Conservation (phyloP, 441 rosid genomes). For the Capsella rubella region DNA sequence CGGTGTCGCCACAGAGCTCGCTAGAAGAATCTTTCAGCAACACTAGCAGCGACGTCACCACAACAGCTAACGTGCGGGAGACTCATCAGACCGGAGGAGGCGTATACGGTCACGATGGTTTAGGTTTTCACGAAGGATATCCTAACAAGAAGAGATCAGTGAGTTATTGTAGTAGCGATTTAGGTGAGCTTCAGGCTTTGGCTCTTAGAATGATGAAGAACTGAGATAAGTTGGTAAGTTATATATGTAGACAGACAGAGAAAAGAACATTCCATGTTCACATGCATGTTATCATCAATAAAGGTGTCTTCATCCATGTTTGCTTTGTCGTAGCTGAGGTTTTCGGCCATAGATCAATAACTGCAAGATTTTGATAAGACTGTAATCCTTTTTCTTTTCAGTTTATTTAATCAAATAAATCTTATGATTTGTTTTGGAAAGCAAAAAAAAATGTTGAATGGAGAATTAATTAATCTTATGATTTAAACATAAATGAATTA, state of each 20-base stretch:
- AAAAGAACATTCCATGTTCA: slow-evolving; percentile 28
- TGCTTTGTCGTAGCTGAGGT: slow-evolving; percentile 8
- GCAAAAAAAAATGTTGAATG: not conserved
- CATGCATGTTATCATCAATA: slow-evolving; percentile 33
- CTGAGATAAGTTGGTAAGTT: slow-evolving; percentile 20
- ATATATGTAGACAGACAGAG: slow-evolving; percentile 15
- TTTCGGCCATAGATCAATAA: not conserved
- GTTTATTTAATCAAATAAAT: not conserved
- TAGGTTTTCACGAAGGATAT: slow-evolving; percentile 52
- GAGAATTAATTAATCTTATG: not conserved
- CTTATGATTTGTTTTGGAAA: not conserved
- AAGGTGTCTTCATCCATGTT: slow-evolving; percentile 31
- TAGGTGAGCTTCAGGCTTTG: slow-evolving; percentile 92
- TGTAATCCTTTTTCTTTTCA: not conserved
- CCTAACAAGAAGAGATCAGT: slow-evolving; percentile 62
- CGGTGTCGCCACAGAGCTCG: slow-evolving; percentile 78
- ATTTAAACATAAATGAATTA: not conserved
- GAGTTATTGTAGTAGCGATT: slow-evolving; percentile 52
- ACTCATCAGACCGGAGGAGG: slow-evolving; percentile 39
- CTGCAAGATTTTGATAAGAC: not conserved
- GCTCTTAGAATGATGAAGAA: slow-evolving; percentile 86
- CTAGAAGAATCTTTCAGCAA: slow-evolving; percentile 57
- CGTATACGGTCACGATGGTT: slow-evolving; percentile 54
- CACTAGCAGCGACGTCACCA: slow-evolving; percentile 42
- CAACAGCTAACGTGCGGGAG: slow-evolving; percentile 45